phyloP scores from a whole-genome alignment of 345 rosid genomes.

The Microcos paniculata region DNA sequence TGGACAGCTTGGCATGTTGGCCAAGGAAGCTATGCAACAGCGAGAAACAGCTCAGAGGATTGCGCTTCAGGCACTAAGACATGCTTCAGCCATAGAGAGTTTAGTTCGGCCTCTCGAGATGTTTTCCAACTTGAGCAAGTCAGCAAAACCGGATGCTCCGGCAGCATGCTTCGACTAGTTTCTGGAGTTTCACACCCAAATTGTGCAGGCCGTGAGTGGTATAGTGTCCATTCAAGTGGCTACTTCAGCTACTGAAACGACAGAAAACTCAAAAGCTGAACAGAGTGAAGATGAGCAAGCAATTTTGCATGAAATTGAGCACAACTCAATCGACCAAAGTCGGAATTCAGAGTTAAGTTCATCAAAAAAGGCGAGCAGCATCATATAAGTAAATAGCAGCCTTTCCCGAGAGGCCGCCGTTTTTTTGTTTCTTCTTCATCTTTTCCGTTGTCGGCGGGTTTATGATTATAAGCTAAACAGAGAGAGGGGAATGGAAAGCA shows the following conservation, averaged over 20 bases:
- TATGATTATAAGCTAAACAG: background rate
- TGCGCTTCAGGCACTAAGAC: constrained; percentile 82
- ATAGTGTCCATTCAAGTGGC: no score
- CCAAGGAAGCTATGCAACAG: constrained; percentile 83
- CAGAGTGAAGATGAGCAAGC: constrained; percentile 42
- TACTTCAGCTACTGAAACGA: no score
- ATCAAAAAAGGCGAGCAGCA: constrained; percentile 43
- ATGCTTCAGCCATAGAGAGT: no score
- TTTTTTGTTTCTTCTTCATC: background rate
- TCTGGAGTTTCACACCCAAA: no score
- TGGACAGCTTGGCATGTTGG: constrained; percentile 62
- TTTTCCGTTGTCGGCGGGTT: background rate
- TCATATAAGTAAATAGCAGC: no score
- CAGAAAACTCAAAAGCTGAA: no score
- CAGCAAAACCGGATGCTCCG: no score
- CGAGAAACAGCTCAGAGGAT: constrained; percentile 75
- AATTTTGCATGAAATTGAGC: constrained; percentile 47
- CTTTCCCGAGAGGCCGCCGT: no score
- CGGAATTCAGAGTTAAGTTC: constrained; percentile 33
- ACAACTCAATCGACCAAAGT: constrained; percentile 49
- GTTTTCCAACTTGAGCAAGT: no score
- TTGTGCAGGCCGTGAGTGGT: no score
- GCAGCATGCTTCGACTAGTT: no score
- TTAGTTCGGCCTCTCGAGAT: no score
- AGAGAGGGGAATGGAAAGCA: constrained; percentile 19